Base-by-base conservation (phyloP, 2,329 filamentous ascomycete species). In the Ramularia collo-cygni region DNA sequence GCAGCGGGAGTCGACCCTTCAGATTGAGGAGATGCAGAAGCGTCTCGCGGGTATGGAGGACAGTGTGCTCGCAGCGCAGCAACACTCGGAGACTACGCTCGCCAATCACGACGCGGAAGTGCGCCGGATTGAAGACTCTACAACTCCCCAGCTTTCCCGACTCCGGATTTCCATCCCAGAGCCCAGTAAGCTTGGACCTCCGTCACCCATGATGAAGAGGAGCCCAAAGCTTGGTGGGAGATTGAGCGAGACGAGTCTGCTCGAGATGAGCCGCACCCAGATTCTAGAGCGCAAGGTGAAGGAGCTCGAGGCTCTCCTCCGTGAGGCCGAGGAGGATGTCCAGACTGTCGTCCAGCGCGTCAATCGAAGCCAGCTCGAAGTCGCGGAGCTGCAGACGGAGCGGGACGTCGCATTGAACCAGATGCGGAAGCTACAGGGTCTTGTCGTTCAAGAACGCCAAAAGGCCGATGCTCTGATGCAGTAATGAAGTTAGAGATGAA, bases 61-160 rank as follows among this genome's bases (percentile, higher is more conserved):
- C 46, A 78, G 83, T 53, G 76, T 98, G 15, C 73, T 93, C 38
- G 67, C 77, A 14, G 87, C 90, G 2, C 90, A 96, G 62, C 81
- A 86, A 41, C 77, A 83, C 14, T 90, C 87, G 1, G 92, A 98
- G 60, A 88, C 90, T 35, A 81, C 81, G 28, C 78, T 96, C 42
- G 69, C 77, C 30, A 81, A 79, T 35, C 88, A 95, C 57, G 92
- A 96, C 61, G 86, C 92, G 27, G 88, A 95, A 63, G 75, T 95
- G 27, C 69, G 76, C 13, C 70, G 75, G 15, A 68, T 96, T 39
- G 81, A 83, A 51, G 86, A 93, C 40, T 83, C 78, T 43, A 81
- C 92, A 57, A 86, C 77, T 57, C 71, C 72, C 13, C 84, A 92
- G 55, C 75, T 96, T 21, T 79, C 81, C 50, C 83, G 90, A 10